Evolutionary conservation across 805 yeast genomes (phyloP), one percentile per base, ranked within the genome.

Genomic region (Candida takata): DNA sequence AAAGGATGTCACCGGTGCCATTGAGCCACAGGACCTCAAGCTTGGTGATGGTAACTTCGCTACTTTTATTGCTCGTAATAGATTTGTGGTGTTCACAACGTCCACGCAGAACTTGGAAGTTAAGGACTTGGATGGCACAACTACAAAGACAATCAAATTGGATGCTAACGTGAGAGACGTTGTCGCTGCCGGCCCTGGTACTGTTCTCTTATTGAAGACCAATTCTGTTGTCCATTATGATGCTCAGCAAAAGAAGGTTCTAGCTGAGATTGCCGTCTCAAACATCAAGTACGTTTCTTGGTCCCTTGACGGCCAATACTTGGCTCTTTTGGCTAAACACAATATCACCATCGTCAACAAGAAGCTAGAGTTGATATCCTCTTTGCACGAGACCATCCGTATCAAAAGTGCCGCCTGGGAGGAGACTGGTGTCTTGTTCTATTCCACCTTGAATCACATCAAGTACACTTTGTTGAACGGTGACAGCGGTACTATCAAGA

Each of bases 361-460:
- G 58, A 80, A 76, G 45, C 70, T 90, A 49, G 87, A 85, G 55
- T 63, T 77, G 38, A 68, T 87, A 27, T 78, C 90, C 36, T 77
- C 95, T 2, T 72, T 87, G 76, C 97, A 87, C 58, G 99, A 92
- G 67, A 90, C 97, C 4, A 92, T 92, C 49, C 72, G 98, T 59
- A 86, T 92, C 54, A 92, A 92, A 67, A 79, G 94, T 64, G 97
- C 96, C 31, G 85, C 95, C 14, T 92, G 97, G 97, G 97, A 92
- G 60, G 96, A 87, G 49, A 68, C 84, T 33, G 90, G 90, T 35
- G 95, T 94, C 23, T 72, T 92, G 58, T 71, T 92, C 47, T 92
- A 90, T 64, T 82, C 97, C 15, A 92, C 99, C 7, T 70, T 92
- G 60, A 90, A 90, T 64, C 99, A 92, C 60, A 82, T 94, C 64